A percentile compares a stretch with the other conserved stretches of the same genome.
Conservation (phyloP, 768 basidiomycete species). For the Pholiota conissans region DNA sequence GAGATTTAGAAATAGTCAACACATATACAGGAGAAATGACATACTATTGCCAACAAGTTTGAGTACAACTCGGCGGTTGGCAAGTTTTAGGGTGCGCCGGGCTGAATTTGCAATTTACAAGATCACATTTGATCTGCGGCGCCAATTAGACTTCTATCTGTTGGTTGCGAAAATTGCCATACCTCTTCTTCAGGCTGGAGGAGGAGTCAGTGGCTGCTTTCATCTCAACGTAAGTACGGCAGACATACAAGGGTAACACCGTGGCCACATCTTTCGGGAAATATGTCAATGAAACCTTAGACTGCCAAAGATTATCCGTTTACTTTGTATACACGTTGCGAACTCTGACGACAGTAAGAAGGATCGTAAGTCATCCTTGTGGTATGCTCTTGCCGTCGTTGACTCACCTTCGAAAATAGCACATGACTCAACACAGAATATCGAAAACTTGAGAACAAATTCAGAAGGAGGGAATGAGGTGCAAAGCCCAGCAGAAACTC, state of each 20-base stretch:
- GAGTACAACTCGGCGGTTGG: conserved; percentile 47
- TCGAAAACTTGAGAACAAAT: not conserved
- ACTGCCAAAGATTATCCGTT: conserved; percentile 17
- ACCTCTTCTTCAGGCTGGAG: conserved; percentile 63
- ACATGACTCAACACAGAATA: conserved; percentile 38
- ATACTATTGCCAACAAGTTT: conserved; percentile 73
- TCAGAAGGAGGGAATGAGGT: conserved; percentile 10
- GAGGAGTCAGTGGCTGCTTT: not conserved
- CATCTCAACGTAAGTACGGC: not conserved
- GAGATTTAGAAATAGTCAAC: conserved; percentile 14
- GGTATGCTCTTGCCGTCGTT: not conserved
- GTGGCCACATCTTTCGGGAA: conserved; percentile 51
- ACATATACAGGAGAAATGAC: conserved; percentile 23
- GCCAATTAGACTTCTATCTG: conserved; percentile 8
- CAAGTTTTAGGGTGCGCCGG: conserved; percentile 52
- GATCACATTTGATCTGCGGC: conserved; percentile 60
- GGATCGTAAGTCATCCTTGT: conserved; percentile 21
- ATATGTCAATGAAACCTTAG: conserved; percentile 4
- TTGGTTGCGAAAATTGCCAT: conserved; percentile 4
- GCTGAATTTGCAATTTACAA: conserved; percentile 64
- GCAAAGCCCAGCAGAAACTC: not conserved
- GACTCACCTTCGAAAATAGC: conserved; percentile 60
- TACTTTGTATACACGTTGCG: conserved; percentile 55
- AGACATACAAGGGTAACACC: conserved; percentile 46
- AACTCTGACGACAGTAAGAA: conserved; percentile 37